These are phyloP conservation scores for Phytophthora sp. DNA, from an alignment of 352 stramenopile species.

Conservation along the genomic window DNA sequence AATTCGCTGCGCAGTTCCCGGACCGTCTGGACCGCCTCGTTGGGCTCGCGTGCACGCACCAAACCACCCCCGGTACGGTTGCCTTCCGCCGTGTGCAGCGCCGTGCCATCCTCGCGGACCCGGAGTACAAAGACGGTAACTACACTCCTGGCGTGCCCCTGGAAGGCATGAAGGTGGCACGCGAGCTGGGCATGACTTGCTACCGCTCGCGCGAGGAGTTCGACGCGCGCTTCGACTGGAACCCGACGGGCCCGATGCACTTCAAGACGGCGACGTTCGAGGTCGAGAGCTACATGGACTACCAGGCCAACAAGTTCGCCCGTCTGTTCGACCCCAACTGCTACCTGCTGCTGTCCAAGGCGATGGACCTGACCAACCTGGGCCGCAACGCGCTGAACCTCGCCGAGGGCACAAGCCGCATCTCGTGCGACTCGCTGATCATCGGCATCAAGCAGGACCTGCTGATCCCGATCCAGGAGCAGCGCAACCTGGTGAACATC, in stretches of 20 bases:
- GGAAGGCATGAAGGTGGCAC: slow-evolving; percentile 79
- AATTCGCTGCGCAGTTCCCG: slow-evolving; percentile 81
- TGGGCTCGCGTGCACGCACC: slow-evolving; percentile 77
- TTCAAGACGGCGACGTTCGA: slow-evolving; percentile 79
- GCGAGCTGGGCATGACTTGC: slow-evolving; percentile 84
- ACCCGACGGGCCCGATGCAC: slow-evolving; percentile 59
- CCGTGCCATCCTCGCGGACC: slow-evolving; percentile 77
- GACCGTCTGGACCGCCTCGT: slow-evolving; percentile 68
- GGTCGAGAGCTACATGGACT: slow-evolving; percentile 88
- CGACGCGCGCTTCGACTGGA: slow-evolving; percentile 82
- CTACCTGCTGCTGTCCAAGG: slow-evolving; percentile 84
- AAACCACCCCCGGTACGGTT: slow-evolving; percentile 83
- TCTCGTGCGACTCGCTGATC: slow-evolving; percentile 62
- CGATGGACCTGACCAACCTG: slow-evolving; percentile 82
- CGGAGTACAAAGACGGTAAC: slow-evolving; percentile 69
- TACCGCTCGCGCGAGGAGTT: slow-evolving; percentile 87
- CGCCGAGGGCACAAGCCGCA: slow-evolving; percentile 68
- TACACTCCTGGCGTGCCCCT: slow-evolving; percentile 51
- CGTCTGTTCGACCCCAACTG: slow-evolving; percentile 83
- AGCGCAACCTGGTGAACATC: slow-evolving; percentile 75
- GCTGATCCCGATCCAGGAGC: slow-evolving; percentile 78
- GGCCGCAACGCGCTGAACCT: slow-evolving; percentile 65
- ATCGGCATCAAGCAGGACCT: slow-evolving; percentile 82
- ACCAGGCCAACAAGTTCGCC: slow-evolving; percentile 85
- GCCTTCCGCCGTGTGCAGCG: slow-evolving; percentile 80